These are phyloP conservation scores for Talaromyces ruber DNA, from an alignment of 495 filamentous ascomycete species.

Conservation along the genomic window DNA sequence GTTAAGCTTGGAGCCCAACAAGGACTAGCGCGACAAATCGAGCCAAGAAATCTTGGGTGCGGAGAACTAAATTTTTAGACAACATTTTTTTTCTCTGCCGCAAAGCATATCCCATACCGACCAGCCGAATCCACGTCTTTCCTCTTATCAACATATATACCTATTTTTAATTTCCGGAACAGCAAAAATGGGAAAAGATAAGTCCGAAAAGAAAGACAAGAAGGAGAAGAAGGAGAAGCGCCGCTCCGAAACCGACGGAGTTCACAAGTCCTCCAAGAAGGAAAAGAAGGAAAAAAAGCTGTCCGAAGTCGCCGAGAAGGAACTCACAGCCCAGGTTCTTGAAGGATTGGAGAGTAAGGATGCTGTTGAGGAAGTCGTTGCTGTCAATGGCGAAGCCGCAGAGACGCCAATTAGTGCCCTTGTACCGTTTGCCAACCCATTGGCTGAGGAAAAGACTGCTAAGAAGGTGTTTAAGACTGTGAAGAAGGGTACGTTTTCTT, in stretches of 20 bases:
- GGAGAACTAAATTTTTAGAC: constrained; percentile 19
- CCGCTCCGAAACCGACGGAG: constrained; percentile 66
- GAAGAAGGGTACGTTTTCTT: constrained; percentile 67
- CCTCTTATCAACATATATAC: constrained; percentile 10
- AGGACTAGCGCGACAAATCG: constrained; percentile 23
- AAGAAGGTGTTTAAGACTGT: constrained; percentile 93
- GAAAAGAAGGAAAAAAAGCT: constrained; percentile 55
- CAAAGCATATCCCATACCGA: constrained; percentile 9
- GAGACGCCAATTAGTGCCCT: constrained; percentile 56
- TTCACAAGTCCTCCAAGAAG: constrained; percentile 55
- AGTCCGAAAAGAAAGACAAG: constrained; percentile 58
- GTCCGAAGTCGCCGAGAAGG: constrained; percentile 54
- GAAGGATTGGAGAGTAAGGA: constrained; percentile 39
- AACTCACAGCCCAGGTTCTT: constrained; percentile 45
- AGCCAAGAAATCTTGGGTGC: constrained; percentile 23
- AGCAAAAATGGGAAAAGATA: constrained; percentile 44
- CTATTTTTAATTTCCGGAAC: constrained; percentile 9
- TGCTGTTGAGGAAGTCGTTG: constrained; percentile 22
- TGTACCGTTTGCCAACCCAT: constrained; percentile 87
- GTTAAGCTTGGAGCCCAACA: constrained; percentile 2
- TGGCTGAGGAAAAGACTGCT: constrained; percentile 80
- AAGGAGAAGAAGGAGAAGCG: constrained; percentile 77
- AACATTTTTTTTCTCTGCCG: constrained; percentile 29
- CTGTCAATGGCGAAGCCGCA: constrained; percentile 39
- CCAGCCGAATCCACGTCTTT: background rate